These are phyloP conservation scores for Pugionium dolabratum DNA, from an alignment of 345 rosid genomes.

Conservation along the genomic window DNA sequence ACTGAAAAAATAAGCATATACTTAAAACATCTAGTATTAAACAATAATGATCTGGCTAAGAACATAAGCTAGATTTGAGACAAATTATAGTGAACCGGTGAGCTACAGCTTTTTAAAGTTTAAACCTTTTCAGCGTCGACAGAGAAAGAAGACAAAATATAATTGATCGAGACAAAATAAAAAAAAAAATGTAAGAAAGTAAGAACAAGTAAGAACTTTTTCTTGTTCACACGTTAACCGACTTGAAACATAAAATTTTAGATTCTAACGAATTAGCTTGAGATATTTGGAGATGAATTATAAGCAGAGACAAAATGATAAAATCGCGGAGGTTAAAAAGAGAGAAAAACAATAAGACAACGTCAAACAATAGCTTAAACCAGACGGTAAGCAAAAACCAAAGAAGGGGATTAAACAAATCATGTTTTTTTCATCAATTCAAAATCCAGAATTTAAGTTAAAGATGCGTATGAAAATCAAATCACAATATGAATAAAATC, in stretches of 20 bases:
- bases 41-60: background rate
- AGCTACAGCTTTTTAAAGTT: constrained; percentile 6
- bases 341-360: background rate
- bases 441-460: background rate
- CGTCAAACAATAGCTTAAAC: constrained; percentile 29
- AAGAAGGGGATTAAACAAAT: constrained; percentile 18
- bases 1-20: too few species aligned
- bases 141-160: background rate
- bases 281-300: constrained; percentile 22
- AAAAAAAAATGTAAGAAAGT: constrained; percentile 15
- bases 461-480: too few species aligned
- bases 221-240: constrained; percentile 25
- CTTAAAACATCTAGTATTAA: too few species aligned
- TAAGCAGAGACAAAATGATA: constrained; percentile 8
- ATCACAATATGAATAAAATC: too few species aligned
- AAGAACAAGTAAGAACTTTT: constrained; percentile 18
- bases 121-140: constrained; percentile 18
- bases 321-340: background rate
- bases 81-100: constrained; percentile 18
- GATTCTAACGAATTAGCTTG: constrained; percentile 18
- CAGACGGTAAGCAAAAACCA: constrained; percentile 27
- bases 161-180: background rate
- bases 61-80: constrained; percentile 6
- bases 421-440: constrained; percentile 10
- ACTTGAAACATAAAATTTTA: constrained; percentile 2